phyloP scores from a whole-genome alignment of 148 eudicot species.

The Rhododendron simsii region DNA sequence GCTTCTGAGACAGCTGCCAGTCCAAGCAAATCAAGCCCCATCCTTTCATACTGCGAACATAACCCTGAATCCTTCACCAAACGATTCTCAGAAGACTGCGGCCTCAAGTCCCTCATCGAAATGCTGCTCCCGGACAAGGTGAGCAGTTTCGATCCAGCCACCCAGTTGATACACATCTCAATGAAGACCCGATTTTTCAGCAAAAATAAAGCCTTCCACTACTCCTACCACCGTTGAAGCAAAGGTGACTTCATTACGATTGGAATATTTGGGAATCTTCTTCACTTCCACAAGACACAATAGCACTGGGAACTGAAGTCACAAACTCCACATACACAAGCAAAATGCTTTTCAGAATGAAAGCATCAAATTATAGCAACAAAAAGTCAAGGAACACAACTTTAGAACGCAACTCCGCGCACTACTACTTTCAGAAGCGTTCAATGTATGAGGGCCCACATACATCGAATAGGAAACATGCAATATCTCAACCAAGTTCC shows the following conservation, averaged over 20 bases:
- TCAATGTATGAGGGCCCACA: not conserved
- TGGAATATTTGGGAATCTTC: not conserved
- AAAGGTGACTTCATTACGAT: slow-evolving; percentile 30
- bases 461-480: not conserved
- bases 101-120: slow-evolving; percentile 74
- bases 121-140: slow-evolving; percentile 74
- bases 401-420: no score
- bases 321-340: slow-evolving; percentile 1
- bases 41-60: slow-evolving; percentile 64
- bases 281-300: not conserved
- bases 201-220: slow-evolving; percentile 72
- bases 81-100: slow-evolving; percentile 62
- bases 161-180: slow-evolving; percentile 68
- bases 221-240: slow-evolving; percentile 78
- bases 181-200: slow-evolving; percentile 60
- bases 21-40: slow-evolving; percentile 88
- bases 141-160: slow-evolving; percentile 25
- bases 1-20: slow-evolving; percentile 77
- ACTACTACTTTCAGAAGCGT: not conserved
- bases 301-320: not conserved
- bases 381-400: not conserved
- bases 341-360: not conserved
- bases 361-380: not conserved
- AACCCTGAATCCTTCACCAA: slow-evolving; percentile 91
- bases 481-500: not conserved